phyloP scores from a whole-genome alignment of 129 eudicot genomes.

The Smallanthus sonchifolius region DNA sequence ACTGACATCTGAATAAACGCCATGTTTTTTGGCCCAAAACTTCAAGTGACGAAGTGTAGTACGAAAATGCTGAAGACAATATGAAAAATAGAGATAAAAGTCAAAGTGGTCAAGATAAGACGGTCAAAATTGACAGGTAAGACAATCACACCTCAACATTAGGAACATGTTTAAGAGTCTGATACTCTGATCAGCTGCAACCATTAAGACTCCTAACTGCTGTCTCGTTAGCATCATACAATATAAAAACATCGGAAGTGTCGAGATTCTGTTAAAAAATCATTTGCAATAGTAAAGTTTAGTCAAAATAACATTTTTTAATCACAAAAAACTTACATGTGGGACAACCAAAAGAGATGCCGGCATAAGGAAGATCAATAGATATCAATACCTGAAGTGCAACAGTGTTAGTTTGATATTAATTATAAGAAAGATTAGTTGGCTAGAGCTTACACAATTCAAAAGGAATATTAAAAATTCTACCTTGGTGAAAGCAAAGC shows the following conservation, averaged over 20 bases:
- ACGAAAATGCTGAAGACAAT: constrained; percentile 55
- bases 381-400: constrained; percentile 26
- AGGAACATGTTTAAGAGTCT: constrained; percentile 84
- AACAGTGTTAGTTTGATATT: no score
- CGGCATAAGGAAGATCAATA: constrained; percentile 74
- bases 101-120: neutral
- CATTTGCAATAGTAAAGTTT: neutral
- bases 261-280: constrained; percentile 58
- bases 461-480: no score
- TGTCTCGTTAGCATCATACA: constrained; percentile 67
- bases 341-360: constrained; percentile 71
- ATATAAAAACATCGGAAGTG: constrained; percentile 52
- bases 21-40: constrained; percentile 84
- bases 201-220: constrained; percentile 81
- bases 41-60: constrained; percentile 71
- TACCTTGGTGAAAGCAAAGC: no score
- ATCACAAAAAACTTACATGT: constrained; percentile 47
- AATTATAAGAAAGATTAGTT: no score
- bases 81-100: neutral
- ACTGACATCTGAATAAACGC: constrained; percentile 85
- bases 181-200: constrained; percentile 88
- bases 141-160: constrained; percentile 52
- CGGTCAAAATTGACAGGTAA: neutral
- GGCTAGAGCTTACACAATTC: no score
- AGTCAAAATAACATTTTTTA: neutral